phyloP scores from a whole-genome alignment of 495 filamentous ascomycete genomes.

The Hypoxylon perforatum region DNA sequence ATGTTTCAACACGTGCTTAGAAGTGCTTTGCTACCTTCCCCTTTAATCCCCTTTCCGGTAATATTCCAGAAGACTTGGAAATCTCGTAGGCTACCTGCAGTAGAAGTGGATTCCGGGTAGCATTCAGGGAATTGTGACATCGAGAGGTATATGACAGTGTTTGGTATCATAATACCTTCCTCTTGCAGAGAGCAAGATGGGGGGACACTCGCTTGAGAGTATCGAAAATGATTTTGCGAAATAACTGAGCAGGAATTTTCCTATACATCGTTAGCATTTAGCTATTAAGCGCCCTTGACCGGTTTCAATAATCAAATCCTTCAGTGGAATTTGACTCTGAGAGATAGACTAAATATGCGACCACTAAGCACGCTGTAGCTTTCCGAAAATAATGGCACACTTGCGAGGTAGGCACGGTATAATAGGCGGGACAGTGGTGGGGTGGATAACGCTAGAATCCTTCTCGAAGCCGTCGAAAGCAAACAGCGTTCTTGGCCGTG shows the following conservation, averaged over 20 bases:
- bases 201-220: too few species aligned
- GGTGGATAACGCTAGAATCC: constrained; percentile 36
- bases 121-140: background rate
- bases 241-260: too few species aligned
- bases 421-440: background rate
- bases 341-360: constrained; percentile 13
- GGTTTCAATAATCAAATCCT: too few species aligned
- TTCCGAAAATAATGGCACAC: too few species aligned
- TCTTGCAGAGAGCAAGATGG: background rate
- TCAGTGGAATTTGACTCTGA: too few species aligned
- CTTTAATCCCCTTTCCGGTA: constrained; percentile 4
- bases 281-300: too few species aligned
- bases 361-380: constrained; percentile 30
- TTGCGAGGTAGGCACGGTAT: background rate
- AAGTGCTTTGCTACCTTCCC: constrained; percentile 8
- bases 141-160: background rate
- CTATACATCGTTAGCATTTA: too few species aligned
- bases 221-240: too few species aligned
- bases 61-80: constrained; percentile 12
- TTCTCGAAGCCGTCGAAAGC: constrained; percentile 34
- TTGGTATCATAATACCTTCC: background rate
- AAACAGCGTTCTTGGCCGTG: constrained; percentile 20
- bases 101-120: background rate
- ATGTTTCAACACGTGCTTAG: background rate
- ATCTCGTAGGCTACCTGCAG: background rate